Evolutionary conservation across 352 stramenopile genomes (phyloP).

Genomic region (Phytophthora pluvialis): DNA sequence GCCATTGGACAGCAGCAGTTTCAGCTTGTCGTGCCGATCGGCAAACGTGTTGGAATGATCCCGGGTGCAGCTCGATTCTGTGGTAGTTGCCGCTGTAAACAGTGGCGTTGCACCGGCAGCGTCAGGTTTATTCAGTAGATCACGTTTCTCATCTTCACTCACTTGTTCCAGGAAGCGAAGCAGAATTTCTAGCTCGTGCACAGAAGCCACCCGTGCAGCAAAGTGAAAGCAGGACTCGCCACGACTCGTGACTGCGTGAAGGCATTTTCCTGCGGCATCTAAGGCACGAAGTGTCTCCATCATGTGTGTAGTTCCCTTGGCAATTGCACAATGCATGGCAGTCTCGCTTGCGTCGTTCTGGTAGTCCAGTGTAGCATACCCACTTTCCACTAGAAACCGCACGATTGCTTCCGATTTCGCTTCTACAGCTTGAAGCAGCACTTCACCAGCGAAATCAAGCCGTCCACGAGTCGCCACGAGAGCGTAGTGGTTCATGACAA

Average conservation of each 20-base stretch:
- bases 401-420: slow-evolving; percentile 10
- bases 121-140: slow-evolving; percentile 4
- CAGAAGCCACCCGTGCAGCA: slow-evolving; percentile 17
- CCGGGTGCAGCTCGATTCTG: background rate
- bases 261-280: slow-evolving; percentile 5
- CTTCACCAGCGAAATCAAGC: slow-evolving; percentile 13
- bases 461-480: slow-evolving; percentile 23
- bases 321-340: slow-evolving; percentile 27
- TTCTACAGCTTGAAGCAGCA: slow-evolving; percentile 21
- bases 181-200: slow-evolving; percentile 19
- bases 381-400: slow-evolving; percentile 27
- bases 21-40: slow-evolving; percentile 20
- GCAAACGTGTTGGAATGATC: background rate
- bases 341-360: slow-evolving; percentile 23
- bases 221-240: slow-evolving; percentile 21
- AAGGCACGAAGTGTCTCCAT: slow-evolving; percentile 26
- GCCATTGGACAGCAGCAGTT: slow-evolving; percentile 8
- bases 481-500: slow-evolving; percentile 37
- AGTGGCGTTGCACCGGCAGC: slow-evolving; percentile 4
- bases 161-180: slow-evolving; percentile 2
- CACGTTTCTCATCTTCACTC: background rate
- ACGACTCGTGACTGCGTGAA: slow-evolving; percentile 1
- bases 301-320: slow-evolving; percentile 5
- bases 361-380: slow-evolving; percentile 12
- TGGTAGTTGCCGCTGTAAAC: slow-evolving; percentile 9